These are phyloP conservation scores for Coemansia sp. DNA, from an alignment of 192 early-diverging fungal genomes.

Conservation along the genomic window DNA sequence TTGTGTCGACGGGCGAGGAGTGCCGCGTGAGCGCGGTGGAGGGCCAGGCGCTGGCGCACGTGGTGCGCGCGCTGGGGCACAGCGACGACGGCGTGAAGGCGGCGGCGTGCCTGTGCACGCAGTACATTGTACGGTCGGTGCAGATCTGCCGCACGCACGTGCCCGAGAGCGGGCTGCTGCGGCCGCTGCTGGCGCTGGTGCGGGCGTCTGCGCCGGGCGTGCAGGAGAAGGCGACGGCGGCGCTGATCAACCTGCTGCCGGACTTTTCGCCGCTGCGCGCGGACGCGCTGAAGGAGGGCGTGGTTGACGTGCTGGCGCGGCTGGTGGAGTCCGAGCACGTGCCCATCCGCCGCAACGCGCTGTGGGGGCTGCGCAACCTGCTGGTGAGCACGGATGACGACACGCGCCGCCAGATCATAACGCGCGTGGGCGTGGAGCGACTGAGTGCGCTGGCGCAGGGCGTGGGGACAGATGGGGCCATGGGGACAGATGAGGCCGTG, in stretches of 20 bases:
- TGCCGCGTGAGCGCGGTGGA: slow-evolving; percentile 36
- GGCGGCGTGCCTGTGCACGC: slow-evolving; percentile 45
- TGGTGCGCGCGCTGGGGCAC: slow-evolving; percentile 40
- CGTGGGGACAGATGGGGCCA: too few relatives aligned
- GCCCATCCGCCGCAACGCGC: slow-evolving; percentile 34
- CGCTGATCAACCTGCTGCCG: slow-evolving; percentile 41
- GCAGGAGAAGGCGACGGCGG: slow-evolving; percentile 38
- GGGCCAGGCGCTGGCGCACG: slow-evolving; percentile 18
- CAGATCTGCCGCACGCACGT: slow-evolving; percentile 52
- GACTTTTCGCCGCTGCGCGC: slow-evolving; percentile 41
- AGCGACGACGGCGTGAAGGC: slow-evolving; percentile 29
- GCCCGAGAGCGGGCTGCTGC: slow-evolving; percentile 40
- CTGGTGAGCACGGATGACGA: slow-evolving; percentile 35
- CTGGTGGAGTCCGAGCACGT: slow-evolving; percentile 16
- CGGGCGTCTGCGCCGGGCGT: slow-evolving; percentile 15
- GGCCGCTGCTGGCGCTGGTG: slow-evolving; percentile 33
- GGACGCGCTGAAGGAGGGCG: slow-evolving; percentile 40
- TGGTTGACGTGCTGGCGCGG: slow-evolving; percentile 24
- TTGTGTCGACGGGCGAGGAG: slow-evolving; percentile 47
- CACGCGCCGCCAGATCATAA: slow-evolving; percentile 24
- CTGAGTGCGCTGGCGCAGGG: slow-evolving; percentile 17
- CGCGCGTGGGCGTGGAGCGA: slow-evolving; percentile 20
- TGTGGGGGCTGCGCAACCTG: slow-evolving; percentile 46
- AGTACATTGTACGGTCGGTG: slow-evolving; percentile 49
- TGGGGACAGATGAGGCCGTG: too few relatives aligned